Conservation (phyloP, 768 basidiomycete species). For the Leucogyrophana mollusca region DNA sequence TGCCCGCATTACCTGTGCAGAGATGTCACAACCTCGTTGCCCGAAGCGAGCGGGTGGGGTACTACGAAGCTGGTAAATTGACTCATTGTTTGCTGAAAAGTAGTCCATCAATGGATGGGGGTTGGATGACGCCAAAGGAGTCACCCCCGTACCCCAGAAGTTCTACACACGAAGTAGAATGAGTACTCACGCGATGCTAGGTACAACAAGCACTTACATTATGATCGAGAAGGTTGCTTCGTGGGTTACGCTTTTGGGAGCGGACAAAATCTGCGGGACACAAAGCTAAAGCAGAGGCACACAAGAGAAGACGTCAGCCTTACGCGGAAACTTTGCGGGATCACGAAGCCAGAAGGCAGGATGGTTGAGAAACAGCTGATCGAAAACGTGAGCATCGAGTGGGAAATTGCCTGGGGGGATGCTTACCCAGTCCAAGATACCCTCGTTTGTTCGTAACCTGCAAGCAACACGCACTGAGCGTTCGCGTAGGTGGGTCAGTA, state of each 20-base stretch:
- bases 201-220: slow-evolving; percentile 22
- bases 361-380: slow-evolving; percentile 34
- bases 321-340: slow-evolving; percentile 48
- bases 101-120: slow-evolving; percentile 38
- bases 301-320: background rate
- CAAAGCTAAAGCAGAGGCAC: background rate
- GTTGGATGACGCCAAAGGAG: too few species aligned
- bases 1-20: slow-evolving; percentile 44
- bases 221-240: slow-evolving; percentile 46
- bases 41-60: background rate
- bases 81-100: slow-evolving; percentile 46
- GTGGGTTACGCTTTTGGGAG: slow-evolving; percentile 47
- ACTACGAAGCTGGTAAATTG: slow-evolving; percentile 34
- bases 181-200: too few species aligned
- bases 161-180: slow-evolving; percentile 12
- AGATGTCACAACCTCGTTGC: background rate
- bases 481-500: too few species aligned
- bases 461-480: background rate
- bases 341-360: slow-evolving; percentile 51
- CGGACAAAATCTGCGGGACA: slow-evolving; percentile 29
- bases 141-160: slow-evolving; percentile 18
- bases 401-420: slow-evolving; percentile 11
- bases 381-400: slow-evolving; percentile 3
- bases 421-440: slow-evolving; percentile 37
- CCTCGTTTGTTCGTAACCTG: slow-evolving; percentile 37